These are phyloP conservation scores for Pontederia paniculata DNA, from an alignment of 176 grass and related monocot species.

Conservation along the genomic window DNA sequence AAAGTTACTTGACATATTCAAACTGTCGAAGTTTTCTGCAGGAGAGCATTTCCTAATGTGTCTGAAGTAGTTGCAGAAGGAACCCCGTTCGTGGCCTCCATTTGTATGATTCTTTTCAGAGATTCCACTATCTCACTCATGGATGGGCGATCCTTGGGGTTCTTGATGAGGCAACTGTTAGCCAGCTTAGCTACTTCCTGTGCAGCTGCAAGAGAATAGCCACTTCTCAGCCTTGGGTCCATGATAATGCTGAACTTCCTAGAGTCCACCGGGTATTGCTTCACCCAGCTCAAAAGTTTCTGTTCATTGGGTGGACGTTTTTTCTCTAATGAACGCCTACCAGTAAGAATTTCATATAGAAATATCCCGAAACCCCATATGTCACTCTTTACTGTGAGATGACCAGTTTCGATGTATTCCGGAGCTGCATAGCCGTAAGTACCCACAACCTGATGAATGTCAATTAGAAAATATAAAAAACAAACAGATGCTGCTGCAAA, in stretches of 20 bases:
- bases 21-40: no score
- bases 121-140: conserved; percentile 67
- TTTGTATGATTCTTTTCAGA: conserved; percentile 34
- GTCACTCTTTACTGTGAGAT: conserved; percentile 80
- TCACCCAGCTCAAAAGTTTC: conserved; percentile 85
- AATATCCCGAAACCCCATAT: conserved; percentile 92
- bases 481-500: neutral
- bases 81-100: conserved; percentile 16
- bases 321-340: conserved; percentile 58
- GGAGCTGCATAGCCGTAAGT: conserved; percentile 92
- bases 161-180: conserved; percentile 55
- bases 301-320: conserved; percentile 55
- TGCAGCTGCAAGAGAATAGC: conserved; percentile 56
- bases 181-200: conserved; percentile 78
- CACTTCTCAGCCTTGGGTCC: conserved; percentile 54
- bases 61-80: neutral
- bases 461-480: neutral
- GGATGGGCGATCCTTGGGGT: conserved; percentile 57
- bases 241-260: conserved; percentile 91
- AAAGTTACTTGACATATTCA: no score
- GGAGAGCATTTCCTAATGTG: neutral
- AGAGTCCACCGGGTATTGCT: conserved; percentile 47
- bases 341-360: conserved; percentile 82
- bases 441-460: conserved; percentile 53
- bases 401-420: conserved; percentile 78